Evolutionary conservation across 345 rosid genomes (phyloP).

Genomic region (Eucalyptus cloeziana): DNA sequence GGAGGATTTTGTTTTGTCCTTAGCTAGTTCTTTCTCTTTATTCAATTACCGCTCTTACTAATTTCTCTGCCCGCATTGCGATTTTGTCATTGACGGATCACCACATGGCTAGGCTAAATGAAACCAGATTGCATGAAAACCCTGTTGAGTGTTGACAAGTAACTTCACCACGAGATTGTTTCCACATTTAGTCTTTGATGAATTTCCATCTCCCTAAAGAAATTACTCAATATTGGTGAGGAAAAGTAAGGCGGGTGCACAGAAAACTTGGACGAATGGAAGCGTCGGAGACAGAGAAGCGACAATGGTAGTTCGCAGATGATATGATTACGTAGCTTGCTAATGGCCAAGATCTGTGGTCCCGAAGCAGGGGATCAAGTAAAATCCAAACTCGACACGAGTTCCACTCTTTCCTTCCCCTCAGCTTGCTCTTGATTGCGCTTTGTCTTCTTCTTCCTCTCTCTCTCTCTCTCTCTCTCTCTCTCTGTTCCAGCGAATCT

Average conservation of each 20-base stretch:
- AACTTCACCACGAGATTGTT: background rate
- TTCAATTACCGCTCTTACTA: background rate
- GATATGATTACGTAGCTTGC: background rate
- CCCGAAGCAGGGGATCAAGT: background rate
- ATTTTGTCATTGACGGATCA: background rate
- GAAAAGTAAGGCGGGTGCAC: background rate
- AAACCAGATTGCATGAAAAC: background rate
- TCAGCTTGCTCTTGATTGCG: background rate
- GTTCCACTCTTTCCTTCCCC: background rate
- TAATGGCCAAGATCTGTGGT: background rate
- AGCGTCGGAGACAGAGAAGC: background rate
- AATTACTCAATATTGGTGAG: background rate
- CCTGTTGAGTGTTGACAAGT: background rate
- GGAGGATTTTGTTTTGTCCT: background rate
- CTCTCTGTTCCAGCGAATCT: background rate
- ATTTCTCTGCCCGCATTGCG: background rate
- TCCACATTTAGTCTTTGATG: too few species aligned
- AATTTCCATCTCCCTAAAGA: background rate
- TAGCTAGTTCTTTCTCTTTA: background rate
- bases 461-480: background rate
- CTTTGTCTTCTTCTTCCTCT: background rate
- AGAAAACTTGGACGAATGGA: background rate
- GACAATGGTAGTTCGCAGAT: background rate
- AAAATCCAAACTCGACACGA: background rate
- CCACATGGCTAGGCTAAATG: background rate